Base-by-base conservation (phyloP, 176 grass and related monocot species). In the Chrysopogon serrulatus region DNA sequence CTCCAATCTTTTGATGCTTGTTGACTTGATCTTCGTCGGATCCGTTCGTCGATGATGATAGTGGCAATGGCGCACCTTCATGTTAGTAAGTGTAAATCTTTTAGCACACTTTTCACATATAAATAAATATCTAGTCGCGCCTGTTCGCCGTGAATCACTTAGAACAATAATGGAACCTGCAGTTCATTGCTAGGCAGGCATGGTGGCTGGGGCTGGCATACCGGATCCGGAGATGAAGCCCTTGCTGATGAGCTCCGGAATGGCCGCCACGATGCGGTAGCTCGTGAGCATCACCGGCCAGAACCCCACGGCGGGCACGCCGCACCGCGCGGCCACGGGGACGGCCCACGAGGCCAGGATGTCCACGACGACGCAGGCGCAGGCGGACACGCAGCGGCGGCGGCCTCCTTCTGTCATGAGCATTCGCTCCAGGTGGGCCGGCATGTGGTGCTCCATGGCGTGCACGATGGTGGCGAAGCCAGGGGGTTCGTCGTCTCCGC, bases 291-390 rank as follows among this genome's bases (percentile, higher is more conserved):
- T 94, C 71, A 71, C 92, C 3, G 88, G 73, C 92, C 92, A 94
- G 74, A 94, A 94, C 56, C 92, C 92, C 0, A 83, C 82, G 15
- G 79, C 92, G 6, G 68, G 23, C 37, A 90, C 31, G 63, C 92
- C 85, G 2, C n/a, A n/a, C n/a, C n/a, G n/a, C n/a, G n/a, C n/a
- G n/a, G n/a, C n/a, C n/a, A 94, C 86, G 8, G 89, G 86, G 12
- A 94, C 68, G 2, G 92, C 89, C 92, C 92, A 94, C 27, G 92
- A 91, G 27, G 86, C 82, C 64, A 94, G 56, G 72, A 94, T 49
- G 72, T 91, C 88, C 6, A 77, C 83, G 65, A 94, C 44, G 21
- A 90, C 78, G 77, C 78, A 88, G 56, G 28, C 68, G 85, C 31
- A n/a, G n/a, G n/a, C n/a, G n/a, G 41, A 62, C 36, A 77, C 79